Evolutionary conservation across 2,329 filamentous ascomycete species (phyloP), one percentile per base, ranked within the genome.

Genomic region (Sphaerulina populicola): DNA sequence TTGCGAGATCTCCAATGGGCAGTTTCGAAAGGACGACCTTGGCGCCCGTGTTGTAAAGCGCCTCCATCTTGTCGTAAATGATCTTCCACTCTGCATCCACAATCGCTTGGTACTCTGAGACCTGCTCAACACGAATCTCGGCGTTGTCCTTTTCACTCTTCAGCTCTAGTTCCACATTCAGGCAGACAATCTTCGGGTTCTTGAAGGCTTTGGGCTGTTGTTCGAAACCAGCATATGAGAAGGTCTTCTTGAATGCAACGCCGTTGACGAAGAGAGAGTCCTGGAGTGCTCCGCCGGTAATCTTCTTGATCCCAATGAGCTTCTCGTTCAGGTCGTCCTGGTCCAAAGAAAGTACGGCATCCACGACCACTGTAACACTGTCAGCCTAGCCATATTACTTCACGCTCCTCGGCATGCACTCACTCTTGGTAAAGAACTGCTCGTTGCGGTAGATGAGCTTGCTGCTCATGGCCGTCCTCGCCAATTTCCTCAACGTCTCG

Each of bases 91-190:
- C 93, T 29, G 93, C 93, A 67, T 98, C 93, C 68, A 98, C 93
- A 62, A 98, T 96, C 57, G 93, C 93, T 74, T 98, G 93, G 76
- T 98, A 98, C 74, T 98, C 93, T 15, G 91, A 94, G 47, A 98
- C 93, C 72, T 97, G 90, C 73, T 97, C 93, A 52, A 98, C 90
- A 53, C 93, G 85, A 57, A 98, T 89, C 75, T 98, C 93, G 53
- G 93, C 93, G 66, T 98, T 98, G 75, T 98, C 93, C 78, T 96
- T 98, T 72, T 98, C 93, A 56, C 88, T 91, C 82, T 98, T 98
- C 62, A 98, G 78, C 75, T 98, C 93, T 56, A 98, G 79, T 74
- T 98, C 93, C 62, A 98, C 93, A 69, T 97, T 98, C 62, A 98
- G 75, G 72, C 91, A 97, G 55, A 96, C 87, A 62, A 98, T 94